phyloP scores from a whole-genome alignment of 2,329 filamentous ascomycete genomes.

The Arthrinium phaeospermum region DNA sequence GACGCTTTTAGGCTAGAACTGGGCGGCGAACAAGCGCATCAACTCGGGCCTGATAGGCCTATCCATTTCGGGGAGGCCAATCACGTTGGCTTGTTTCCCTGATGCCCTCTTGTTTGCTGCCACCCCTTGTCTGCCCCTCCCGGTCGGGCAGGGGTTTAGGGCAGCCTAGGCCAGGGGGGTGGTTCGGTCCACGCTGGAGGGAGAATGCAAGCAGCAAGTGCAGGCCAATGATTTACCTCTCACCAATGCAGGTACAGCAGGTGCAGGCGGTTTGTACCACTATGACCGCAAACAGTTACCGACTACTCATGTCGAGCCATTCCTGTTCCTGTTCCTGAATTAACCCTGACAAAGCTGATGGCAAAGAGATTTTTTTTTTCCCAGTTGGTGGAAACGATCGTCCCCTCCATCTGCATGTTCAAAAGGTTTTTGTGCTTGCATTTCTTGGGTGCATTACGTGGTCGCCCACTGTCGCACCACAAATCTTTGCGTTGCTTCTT shows the following conservation, averaged over 20 bases:
- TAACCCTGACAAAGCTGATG: neutral
- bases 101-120: constrained; percentile 10
- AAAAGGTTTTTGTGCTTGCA: neutral
- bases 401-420: constrained; percentile 1
- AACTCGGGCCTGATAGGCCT: constrained; percentile 11
- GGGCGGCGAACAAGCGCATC: constrained; percentile 10
- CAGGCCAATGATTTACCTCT: neutral
- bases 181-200: constrained; percentile 12
- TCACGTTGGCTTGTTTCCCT: neutral
- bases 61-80: neutral
- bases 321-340: neutral
- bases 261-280: neutral
- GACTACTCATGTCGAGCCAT: neutral
- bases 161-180: neutral
- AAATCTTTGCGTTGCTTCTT: constrained; percentile 16
- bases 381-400: neutral
- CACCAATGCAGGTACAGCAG: neutral
- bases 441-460: neutral
- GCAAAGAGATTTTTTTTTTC: neutral
- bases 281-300: neutral
- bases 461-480: constrained; percentile 10
- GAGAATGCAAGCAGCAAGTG: constrained; percentile 11
- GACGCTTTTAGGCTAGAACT: neutral
- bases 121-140: neutral
- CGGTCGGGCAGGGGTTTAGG: neutral